These are phyloP conservation scores for Paecilomyces dactylethromorphus DNA, from an alignment of 2,329 filamentous ascomycete species.

Conservation along the genomic window DNA sequence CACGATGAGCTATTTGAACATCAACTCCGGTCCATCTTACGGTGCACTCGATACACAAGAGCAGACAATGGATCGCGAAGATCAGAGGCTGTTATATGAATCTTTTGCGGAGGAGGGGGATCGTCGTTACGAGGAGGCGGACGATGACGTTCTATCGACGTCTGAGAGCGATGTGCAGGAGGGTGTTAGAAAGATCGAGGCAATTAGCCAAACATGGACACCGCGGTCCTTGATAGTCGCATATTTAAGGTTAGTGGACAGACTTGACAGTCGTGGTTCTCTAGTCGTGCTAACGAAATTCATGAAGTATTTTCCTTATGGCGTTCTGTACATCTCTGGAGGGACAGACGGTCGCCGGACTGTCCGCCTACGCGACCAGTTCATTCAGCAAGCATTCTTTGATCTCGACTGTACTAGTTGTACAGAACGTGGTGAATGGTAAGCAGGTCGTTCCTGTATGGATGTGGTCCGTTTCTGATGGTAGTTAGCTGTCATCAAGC, in stretches of 20 bases:
- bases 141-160: slow-evolving; percentile 10
- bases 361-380: slow-evolving; percentile 61
- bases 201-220: slow-evolving; percentile 48
- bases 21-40: slow-evolving; percentile 25
- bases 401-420: slow-evolving; percentile 57
- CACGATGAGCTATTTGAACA: slow-evolving; percentile 27
- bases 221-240: slow-evolving; percentile 41
- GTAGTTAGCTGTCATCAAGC: slow-evolving; percentile 52
- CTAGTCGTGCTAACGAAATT: slow-evolving; percentile 10
- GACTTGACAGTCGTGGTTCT: slow-evolving; percentile 1
- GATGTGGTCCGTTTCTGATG: slow-evolving; percentile 22
- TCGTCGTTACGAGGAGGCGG: slow-evolving; percentile 14
- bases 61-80: slow-evolving; percentile 20
- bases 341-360: slow-evolving; percentile 54
- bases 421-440: slow-evolving; percentile 60
- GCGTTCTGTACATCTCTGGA: slow-evolving; percentile 63
- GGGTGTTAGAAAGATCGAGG: slow-evolving; percentile 48
- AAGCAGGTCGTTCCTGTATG: slow-evolving; percentile 11
- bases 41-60: slow-evolving; percentile 24
- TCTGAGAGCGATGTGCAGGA: slow-evolving; percentile 29
- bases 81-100: slow-evolving; percentile 22
- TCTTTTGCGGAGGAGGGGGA: slow-evolving; percentile 19
- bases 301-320: slow-evolving; percentile 52
- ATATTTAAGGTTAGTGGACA: slow-evolving; percentile 39
- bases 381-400: slow-evolving; percentile 59